A percentile compares a stretch with the other conserved stretches of the same genome.
Conservation (phyloP, 2,329 filamentous ascomycete genomes). For the Colletotrichum chlorophyti region DNA sequence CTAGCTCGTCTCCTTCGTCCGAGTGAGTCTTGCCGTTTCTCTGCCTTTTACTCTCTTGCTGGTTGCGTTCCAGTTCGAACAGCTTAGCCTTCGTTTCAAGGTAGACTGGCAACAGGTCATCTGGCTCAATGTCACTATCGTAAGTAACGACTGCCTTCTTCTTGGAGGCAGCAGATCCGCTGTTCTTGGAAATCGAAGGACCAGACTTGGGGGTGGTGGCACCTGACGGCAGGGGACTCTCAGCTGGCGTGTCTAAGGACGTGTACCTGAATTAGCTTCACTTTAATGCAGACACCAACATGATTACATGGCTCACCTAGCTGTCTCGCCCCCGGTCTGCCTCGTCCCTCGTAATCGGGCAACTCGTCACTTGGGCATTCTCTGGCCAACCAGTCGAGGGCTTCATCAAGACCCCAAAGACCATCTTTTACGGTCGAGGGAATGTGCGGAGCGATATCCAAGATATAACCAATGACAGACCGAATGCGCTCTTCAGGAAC, state of each 20-base stretch:
- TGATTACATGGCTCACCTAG: conserved; percentile 36
- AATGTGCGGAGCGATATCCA: conserved; percentile 71
- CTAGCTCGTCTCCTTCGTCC: conserved; percentile 57
- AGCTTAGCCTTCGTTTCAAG: conserved; percentile 74
- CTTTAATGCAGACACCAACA: too few relatives aligned
- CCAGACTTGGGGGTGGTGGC: conserved; percentile 51
- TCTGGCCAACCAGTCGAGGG: conserved; percentile 88
- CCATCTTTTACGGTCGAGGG: conserved; percentile 64
- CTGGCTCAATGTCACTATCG: conserved; percentile 76
- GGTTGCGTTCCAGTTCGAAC: conserved; percentile 63
- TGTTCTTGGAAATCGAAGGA: conserved; percentile 28
- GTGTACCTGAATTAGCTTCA: background rate
- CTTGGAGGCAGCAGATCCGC: conserved; percentile 33
- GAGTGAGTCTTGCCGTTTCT: conserved; percentile 43
- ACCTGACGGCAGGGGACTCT: conserved; percentile 58
- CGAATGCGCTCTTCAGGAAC: conserved; percentile 71
- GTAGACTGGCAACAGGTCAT: conserved; percentile 78
- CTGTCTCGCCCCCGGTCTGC: conserved; percentile 44
- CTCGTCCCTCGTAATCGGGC: conserved; percentile 70
- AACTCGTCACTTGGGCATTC: conserved; percentile 74
- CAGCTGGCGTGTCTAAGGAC: conserved; percentile 52
- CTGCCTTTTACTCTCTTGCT: conserved; percentile 50
- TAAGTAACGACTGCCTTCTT: conserved; percentile 58
- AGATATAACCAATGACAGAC: conserved; percentile 68
- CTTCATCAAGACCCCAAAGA: conserved; percentile 87